These are phyloP conservation scores for Aspergillus kassunensis DNA, from an alignment of 495 filamentous ascomycete genomes.

Conservation along the genomic window DNA sequence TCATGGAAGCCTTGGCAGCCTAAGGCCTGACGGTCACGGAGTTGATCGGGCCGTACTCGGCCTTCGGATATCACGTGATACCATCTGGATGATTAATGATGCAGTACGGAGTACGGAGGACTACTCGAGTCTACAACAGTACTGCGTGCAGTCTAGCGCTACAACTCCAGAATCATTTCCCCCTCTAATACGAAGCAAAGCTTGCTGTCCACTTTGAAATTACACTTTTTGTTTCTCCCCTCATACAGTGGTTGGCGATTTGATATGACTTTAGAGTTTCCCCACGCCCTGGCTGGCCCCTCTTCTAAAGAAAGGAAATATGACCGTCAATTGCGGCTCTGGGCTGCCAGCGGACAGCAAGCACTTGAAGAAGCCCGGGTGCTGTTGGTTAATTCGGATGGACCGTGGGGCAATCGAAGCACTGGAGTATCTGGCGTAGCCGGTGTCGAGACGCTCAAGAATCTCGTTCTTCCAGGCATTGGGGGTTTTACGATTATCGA, in stretches of 20 bases:
- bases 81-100: slow-evolving; percentile 1
- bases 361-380: slow-evolving; percentile 88
- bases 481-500: slow-evolving; percentile 95
- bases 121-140: background rate
- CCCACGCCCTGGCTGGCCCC: slow-evolving; percentile 48
- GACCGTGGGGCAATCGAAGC: slow-evolving; percentile 32
- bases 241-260: slow-evolving; percentile 2
- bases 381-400: slow-evolving; percentile 73
- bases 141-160: no score
- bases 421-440: slow-evolving; percentile 66
- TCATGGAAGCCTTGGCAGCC: slow-evolving; percentile 13
- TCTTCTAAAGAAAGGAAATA: slow-evolving; percentile 91
- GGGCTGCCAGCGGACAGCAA: slow-evolving; percentile 88
- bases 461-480: slow-evolving; percentile 88
- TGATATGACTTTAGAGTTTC: slow-evolving; percentile 38
- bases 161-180: background rate
- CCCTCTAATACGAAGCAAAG: background rate
- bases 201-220: background rate
- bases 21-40: background rate
- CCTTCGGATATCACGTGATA: background rate
- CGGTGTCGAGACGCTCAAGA: slow-evolving; percentile 92
- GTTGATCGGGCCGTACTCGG: background rate
- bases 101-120: background rate
- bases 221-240: background rate
- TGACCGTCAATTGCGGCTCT: slow-evolving; percentile 91